phyloP scores from a whole-genome alignment of 2,329 filamentous ascomycete species.

The Fusarium sacchari region DNA sequence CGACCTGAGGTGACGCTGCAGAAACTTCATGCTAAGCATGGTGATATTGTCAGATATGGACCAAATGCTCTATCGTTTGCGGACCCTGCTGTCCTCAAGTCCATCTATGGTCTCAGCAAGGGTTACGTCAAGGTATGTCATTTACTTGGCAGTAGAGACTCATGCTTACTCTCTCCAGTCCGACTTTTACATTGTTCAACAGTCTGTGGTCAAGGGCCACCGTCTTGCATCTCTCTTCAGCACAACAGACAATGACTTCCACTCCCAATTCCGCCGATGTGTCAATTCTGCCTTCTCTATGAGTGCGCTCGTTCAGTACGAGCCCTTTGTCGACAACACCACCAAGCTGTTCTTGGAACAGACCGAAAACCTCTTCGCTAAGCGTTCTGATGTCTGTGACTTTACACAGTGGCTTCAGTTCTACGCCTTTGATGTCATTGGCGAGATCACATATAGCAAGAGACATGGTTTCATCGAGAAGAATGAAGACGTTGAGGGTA shows the following conservation, averaged over 20 bases:
- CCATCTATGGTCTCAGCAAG: conserved; percentile 85
- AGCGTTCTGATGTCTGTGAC: conserved; percentile 55
- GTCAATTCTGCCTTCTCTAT: conserved; percentile 83
- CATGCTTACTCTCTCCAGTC: conserved; percentile 54
- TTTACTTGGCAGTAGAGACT: not conserved
- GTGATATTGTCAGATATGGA: conserved; percentile 78
- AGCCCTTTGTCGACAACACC: conserved; percentile 82
- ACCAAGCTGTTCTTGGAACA: conserved; percentile 75
- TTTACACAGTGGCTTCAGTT: conserved; percentile 81
- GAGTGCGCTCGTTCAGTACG: conserved; percentile 80
- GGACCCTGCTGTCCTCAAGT: conserved; percentile 76
- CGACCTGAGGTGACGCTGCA: conserved; percentile 74
- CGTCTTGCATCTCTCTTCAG: conserved; percentile 79
- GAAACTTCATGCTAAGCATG: conserved; percentile 74
- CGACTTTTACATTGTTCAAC: conserved; percentile 83
- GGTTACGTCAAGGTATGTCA: conserved; percentile 75
- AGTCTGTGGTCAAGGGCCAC: conserved; percentile 75
- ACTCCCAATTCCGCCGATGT: conserved; percentile 77
- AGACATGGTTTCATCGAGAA: conserved; percentile 79
- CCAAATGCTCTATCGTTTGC: conserved; percentile 80
- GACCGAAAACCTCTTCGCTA: conserved; percentile 65
- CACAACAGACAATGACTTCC: conserved; percentile 78
- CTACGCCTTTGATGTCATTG: conserved; percentile 85
- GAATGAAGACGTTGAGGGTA: conserved; percentile 79
- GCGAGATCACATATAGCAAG: conserved; percentile 80